Base-by-base conservation (phyloP, 495 filamentous ascomycete species). In the Hypoxylon rickii region DNA sequence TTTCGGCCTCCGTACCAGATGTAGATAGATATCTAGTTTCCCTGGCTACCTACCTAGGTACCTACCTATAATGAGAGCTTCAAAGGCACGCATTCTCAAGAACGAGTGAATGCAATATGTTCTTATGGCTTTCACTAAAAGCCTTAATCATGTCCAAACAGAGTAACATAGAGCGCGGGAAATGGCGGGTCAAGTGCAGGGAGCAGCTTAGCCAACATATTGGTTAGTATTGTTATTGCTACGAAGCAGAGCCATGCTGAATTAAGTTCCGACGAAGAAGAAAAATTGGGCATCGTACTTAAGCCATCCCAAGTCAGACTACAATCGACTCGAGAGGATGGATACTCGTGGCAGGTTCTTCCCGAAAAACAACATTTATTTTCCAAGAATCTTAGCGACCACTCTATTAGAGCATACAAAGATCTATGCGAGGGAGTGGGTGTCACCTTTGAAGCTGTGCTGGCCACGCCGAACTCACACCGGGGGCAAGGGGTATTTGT, bases 341-440 rank as follows among this genome's bases (percentile, higher is more conserved):
- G 20, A 41, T 51, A 51, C 19, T 7, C 47, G 3, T 51, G 36
- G 47, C 16, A 51, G 34, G 33, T 40, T 20, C 21, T 51, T 15
- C 34, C 33, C 13, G 47, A 41, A 20, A 51, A 40, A 36, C 18
- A 40, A 18, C 12, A 51, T 29, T 12, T 51, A 17, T 51, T 51
- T 40, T 41, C 47, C 20, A 51, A 40, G 33, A 51, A 51, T 31
- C 47, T 51, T 18, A 51, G 47, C 21, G 47, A 51, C 15, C 36
- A 51, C 21, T 40, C 34, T 8, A 19, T 31, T 12, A 8, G 36
- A 18, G 33, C 47, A 11, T 51, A 40, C 19, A 51, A 40, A 31
- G 36, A 40, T 16, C 21, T 51, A 49, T 41, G 38, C 18, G 38
- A 41, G 16, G 38, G 38, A 10, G 18, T 41, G 20, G 38, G 38